These are phyloP conservation scores for Annona cherimola DNA, from an alignment of 164 flowering plant species.

Conservation along the genomic window DNA sequence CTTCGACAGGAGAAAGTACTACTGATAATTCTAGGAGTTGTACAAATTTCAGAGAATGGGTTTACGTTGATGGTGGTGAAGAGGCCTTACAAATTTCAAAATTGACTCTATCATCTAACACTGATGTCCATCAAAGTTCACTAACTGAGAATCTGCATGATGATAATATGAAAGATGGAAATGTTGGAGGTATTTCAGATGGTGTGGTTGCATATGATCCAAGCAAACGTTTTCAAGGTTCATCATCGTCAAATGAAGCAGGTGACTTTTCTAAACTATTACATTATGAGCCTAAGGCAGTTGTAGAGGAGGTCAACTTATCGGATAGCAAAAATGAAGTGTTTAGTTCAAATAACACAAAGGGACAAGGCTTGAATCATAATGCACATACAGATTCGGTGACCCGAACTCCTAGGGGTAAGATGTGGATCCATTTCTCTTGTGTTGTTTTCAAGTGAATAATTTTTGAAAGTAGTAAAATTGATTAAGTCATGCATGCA, in stretches of 20 bases:
- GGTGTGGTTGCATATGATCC: slow-evolving; percentile 9
- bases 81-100: slow-evolving; percentile 21
- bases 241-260: slow-evolving; percentile 14
- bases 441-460: no score
- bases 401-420: slow-evolving; percentile 49
- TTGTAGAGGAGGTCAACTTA: slow-evolving; percentile 15
- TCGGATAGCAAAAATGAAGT: slow-evolving; percentile 29
- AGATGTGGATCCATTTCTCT: slow-evolving; percentile 14
- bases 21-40: slow-evolving; percentile 30
- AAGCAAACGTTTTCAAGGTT: slow-evolving; percentile 18
- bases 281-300: slow-evolving; percentile 15
- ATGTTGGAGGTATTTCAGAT: slow-evolving; percentile 12
- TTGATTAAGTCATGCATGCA: no score
- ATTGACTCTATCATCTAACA: slow-evolving; percentile 18
- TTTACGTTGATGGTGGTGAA: slow-evolving; percentile 15
- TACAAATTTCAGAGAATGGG: slow-evolving; percentile 23
- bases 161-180: slow-evolving; percentile 17
- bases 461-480: no score
- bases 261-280: slow-evolving; percentile 8
- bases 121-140: slow-evolving; percentile 22
- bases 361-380: slow-evolving; percentile 25
- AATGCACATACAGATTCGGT: slow-evolving; percentile 30
- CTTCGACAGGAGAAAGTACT: slow-evolving; percentile 40
- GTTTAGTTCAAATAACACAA: slow-evolving; percentile 24
- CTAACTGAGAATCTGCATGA: slow-evolving; percentile 22